A percentile compares a stretch with the other conserved stretches of the same genome.
phyloP scores from a whole-genome alignment of 2,329 filamentous ascomycete species.

The Verticillium tricorpus region DNA sequence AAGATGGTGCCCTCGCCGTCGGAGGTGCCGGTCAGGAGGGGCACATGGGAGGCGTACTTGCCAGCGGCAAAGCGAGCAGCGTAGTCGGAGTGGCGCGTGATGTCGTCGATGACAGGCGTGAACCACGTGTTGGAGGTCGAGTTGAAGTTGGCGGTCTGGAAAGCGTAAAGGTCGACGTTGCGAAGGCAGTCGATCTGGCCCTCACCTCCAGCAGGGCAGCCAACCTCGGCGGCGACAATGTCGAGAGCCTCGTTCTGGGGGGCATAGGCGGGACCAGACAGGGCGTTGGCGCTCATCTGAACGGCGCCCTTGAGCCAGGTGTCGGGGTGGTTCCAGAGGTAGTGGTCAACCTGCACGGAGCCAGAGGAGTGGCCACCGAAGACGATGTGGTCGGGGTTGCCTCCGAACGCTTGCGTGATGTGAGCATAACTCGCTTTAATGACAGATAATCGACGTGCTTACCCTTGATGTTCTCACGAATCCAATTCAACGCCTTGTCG shows the following conservation, averaged over 20 bases:
- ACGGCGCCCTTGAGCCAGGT: constrained; percentile 31
- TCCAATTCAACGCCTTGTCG: constrained; percentile 31
- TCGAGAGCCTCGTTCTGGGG: constrained; percentile 30
- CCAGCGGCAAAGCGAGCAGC: constrained; percentile 17
- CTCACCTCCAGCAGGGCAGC: constrained; percentile 22
- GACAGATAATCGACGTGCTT: neutral
- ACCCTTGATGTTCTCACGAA: constrained; percentile 30
- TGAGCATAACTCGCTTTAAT: neutral
- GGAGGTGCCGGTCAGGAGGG: constrained; percentile 29
- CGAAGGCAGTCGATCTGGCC: constrained; percentile 34
- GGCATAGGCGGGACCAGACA: constrained; percentile 33
- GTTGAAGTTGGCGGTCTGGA: constrained; percentile 27
- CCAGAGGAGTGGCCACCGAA: constrained; percentile 36
- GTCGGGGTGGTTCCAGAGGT: constrained; percentile 34
- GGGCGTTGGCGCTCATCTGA: constrained; percentile 36
- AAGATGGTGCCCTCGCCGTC: constrained; percentile 32
- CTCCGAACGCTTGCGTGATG: constrained; percentile 30
- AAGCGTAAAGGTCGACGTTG: constrained; percentile 19
- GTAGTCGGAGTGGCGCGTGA: constrained; percentile 28
- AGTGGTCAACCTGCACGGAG: constrained; percentile 32
- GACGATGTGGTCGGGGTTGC: constrained; percentile 39
- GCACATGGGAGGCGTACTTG: constrained; percentile 26
- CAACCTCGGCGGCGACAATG: constrained; percentile 29
- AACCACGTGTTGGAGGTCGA: constrained; percentile 36
- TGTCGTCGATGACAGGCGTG: constrained; percentile 29